Evolutionary conservation across 176 grass and related monocot species (phyloP).

Genomic region (Cenchrus fungigraminus): DNA sequence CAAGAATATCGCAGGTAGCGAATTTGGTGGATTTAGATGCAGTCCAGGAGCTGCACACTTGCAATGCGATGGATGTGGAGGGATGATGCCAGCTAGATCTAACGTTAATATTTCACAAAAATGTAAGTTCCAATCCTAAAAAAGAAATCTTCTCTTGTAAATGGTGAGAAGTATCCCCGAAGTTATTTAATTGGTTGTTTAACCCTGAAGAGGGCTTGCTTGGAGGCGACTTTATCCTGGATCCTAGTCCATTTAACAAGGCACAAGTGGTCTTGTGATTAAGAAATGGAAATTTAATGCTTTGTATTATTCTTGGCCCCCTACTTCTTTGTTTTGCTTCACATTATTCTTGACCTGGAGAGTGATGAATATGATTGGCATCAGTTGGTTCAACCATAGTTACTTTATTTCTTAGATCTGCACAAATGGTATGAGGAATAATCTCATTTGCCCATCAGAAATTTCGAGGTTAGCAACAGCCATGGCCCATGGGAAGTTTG

Average conservation of each 20-base stretch:
- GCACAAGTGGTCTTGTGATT: background rate
- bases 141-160: constrained; percentile 12
- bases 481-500: constrained; percentile 7
- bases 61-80: constrained; percentile 77
- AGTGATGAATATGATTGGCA: constrained; percentile 1
- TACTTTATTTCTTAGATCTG: constrained; percentile 16
- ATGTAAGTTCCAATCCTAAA: constrained; percentile 56
- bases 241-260: background rate
- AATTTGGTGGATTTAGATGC: constrained; percentile 92
- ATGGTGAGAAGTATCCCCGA: background rate
- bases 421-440: background rate
- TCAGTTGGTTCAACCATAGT: constrained; percentile 18
- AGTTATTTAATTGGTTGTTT: constrained; percentile 7
- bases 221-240: background rate
- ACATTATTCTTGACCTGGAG: constrained; percentile 3
- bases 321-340: background rate
- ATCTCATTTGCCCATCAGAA: background rate
- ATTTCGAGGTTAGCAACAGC: background rate
- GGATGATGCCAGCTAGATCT: constrained; percentile 80
- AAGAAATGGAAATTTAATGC: constrained; percentile 7
- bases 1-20: constrained; percentile 58
- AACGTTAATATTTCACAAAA: constrained; percentile 67
- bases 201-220: background rate
- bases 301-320: background rate
- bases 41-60: constrained; percentile 65